These are phyloP conservation scores for Termitomyces sp. DNA, from an alignment of 768 basidiomycete species.

Conservation along the genomic window DNA sequence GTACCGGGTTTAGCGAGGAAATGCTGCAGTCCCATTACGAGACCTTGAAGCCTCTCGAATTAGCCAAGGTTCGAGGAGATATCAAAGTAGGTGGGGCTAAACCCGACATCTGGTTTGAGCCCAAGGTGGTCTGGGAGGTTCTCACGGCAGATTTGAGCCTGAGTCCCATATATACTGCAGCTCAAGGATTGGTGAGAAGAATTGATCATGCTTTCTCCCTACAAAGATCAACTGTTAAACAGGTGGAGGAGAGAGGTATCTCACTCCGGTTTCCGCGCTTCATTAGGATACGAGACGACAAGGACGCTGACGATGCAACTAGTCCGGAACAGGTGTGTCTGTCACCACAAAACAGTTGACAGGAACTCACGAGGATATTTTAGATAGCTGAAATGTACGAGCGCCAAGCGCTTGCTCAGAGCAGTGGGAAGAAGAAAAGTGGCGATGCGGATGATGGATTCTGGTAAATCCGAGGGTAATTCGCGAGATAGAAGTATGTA, in stretches of 20 bases:
- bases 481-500: conserved; percentile 8
- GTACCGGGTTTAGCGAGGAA: conserved; percentile 97
- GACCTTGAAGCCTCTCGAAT: conserved; percentile 75
- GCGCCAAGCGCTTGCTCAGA: conserved; percentile 78
- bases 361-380: conserved; percentile 3
- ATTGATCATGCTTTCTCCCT: neutral
- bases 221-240: neutral
- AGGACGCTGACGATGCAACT: conserved; percentile 88
- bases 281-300: conserved; percentile 89
- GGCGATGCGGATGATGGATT: conserved; percentile 74
- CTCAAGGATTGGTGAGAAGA: conserved; percentile 73
- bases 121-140: conserved; percentile 97
- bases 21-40: conserved; percentile 75
- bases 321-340: conserved; percentile 79
- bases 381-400: conserved; percentile 95
- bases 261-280: conserved; percentile 97
- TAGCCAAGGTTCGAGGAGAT: conserved; percentile 67
- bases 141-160: conserved; percentile 94
- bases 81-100: conserved; percentile 90
- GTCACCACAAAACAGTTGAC: neutral
- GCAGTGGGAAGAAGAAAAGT: conserved; percentile 63
- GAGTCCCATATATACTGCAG: conserved; percentile 95
- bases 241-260: conserved; percentile 89
- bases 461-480: conserved; percentile 44
- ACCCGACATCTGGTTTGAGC: conserved; percentile 98